Evolutionary conservation across 2,329 filamentous ascomycete species (phyloP).

Genomic region (Alternaria angustiovoidea): DNA sequence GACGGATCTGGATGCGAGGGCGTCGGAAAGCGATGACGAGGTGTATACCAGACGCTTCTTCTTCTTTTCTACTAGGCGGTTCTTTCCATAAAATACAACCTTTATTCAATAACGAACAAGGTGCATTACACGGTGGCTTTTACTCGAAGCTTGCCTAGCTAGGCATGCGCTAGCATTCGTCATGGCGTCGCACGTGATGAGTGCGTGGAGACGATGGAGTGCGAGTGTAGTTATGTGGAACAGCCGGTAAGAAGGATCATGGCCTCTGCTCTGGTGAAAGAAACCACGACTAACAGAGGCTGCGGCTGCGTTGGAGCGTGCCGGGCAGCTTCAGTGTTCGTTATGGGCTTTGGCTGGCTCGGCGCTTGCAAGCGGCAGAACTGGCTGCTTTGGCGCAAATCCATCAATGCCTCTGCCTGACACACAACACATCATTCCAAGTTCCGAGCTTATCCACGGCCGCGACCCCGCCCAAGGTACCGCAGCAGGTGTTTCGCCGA

Average conservation of each 20-base stretch:
- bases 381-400: slow-evolving; percentile 24
- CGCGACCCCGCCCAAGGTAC: slow-evolving; percentile 40
- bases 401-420: slow-evolving; percentile 31
- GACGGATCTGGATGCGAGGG: slow-evolving; percentile 30
- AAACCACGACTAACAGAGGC: slow-evolving; percentile 4
- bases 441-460: slow-evolving; percentile 50
- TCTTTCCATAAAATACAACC: slow-evolving; percentile 30
- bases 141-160: slow-evolving; percentile 8
- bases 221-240: slow-evolving; percentile 2
- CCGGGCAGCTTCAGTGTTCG: background rate
- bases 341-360: slow-evolving; percentile 24
- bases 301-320: slow-evolving; percentile 1
- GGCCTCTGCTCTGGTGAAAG: background rate
- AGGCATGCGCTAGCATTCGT: slow-evolving; percentile 15
- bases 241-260: background rate
- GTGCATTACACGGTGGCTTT: slow-evolving; percentile 6
- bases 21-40: slow-evolving; percentile 26
- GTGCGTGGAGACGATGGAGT: slow-evolving; percentile 12
- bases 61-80: slow-evolving; percentile 15
- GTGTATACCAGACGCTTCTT: slow-evolving; percentile 17
- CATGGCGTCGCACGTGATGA: slow-evolving; percentile 19
- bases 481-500: slow-evolving; percentile 35
- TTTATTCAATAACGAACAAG: slow-evolving; percentile 16
- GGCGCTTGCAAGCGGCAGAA: slow-evolving; percentile 23
- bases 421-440: slow-evolving; percentile 48